A percentile compares a stretch with the other conserved stretches of the same genome.
These are phyloP conservation scores for Vitis hybrid DNA, from an alignment of 177 flowering plant genomes.

Conservation along the genomic window DNA sequence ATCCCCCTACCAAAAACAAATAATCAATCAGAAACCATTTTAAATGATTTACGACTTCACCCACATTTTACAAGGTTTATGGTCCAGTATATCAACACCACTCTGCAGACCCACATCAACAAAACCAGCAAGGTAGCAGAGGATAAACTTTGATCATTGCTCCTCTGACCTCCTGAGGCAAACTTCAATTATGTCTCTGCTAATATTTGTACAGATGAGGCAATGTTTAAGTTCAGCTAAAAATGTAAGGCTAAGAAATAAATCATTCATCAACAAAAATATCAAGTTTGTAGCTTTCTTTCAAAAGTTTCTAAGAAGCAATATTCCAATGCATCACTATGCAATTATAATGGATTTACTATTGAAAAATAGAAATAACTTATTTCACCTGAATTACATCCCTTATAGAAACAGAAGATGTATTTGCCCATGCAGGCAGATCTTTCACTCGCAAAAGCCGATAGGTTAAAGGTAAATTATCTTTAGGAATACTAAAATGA, in stretches of 20 bases:
- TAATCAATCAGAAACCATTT: neutral
- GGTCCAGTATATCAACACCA: neutral
- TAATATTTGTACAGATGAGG: neutral
- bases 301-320: too few relatives aligned
- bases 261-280: too few relatives aligned
- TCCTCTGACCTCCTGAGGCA: neutral
- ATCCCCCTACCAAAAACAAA: slow-evolving; percentile 62
- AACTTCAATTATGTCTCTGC: neutral
- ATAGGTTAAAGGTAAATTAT: slow-evolving; percentile 59
- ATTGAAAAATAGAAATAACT: neutral
- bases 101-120: neutral
- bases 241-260: too few relatives aligned
- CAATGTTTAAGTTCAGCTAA: neutral
- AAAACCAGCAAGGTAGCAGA: neutral
- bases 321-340: neutral
- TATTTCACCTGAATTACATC: slow-evolving; percentile 79
- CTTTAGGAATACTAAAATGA: slow-evolving; percentile 46
- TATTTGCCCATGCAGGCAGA: slow-evolving; percentile 90
- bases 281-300: too few relatives aligned
- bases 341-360: too few relatives aligned
- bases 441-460: slow-evolving; percentile 74
- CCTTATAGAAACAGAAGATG: slow-evolving; percentile 67
- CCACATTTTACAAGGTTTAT: neutral
- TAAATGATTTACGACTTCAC: too few relatives aligned
- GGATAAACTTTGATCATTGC: neutral